Evolutionary conservation across 257 asterid genomes (phyloP).

Genomic region (Osmanthus fragrans): DNA sequence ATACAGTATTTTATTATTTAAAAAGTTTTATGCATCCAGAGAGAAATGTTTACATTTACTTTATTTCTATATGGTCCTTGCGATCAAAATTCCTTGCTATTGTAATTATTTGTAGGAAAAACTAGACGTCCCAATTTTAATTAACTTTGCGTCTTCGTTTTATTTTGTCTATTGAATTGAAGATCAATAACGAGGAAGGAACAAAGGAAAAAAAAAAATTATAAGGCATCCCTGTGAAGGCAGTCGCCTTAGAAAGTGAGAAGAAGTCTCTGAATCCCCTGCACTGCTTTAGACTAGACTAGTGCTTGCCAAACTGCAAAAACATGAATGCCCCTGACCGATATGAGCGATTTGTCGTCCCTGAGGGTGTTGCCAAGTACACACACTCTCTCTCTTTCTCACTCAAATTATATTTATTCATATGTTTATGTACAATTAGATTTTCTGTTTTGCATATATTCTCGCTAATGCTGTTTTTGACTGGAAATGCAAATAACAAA

Average conservation of each 20-base stretch:
- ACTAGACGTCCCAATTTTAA: background rate
- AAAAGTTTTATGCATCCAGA: background rate
- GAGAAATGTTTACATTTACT: background rate
- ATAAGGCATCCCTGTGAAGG: background rate
- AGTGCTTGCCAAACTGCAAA: background rate
- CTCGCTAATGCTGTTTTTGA: background rate
- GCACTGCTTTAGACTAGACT: background rate
- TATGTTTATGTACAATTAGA: background rate
- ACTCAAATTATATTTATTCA: background rate
- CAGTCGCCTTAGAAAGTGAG: background rate
- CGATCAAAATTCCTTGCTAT: background rate
- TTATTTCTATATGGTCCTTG: background rate
- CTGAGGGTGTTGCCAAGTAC: constrained; percentile 89
- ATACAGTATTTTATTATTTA: background rate
- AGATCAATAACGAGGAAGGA: background rate
- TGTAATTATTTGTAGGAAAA: background rate
- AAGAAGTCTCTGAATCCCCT: background rate
- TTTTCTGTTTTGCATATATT: background rate
- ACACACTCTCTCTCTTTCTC: constrained; percentile 13
- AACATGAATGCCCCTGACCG: constrained; percentile 44
- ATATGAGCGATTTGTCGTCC: constrained; percentile 92
- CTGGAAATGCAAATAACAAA: background rate
- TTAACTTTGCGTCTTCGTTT: background rate
- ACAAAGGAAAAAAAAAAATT: background rate
- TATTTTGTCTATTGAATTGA: background rate